These are phyloP conservation scores for Pyrrhoderma lamaoense DNA, from an alignment of 1,284 basidiomycete species.

Conservation along the genomic window DNA sequence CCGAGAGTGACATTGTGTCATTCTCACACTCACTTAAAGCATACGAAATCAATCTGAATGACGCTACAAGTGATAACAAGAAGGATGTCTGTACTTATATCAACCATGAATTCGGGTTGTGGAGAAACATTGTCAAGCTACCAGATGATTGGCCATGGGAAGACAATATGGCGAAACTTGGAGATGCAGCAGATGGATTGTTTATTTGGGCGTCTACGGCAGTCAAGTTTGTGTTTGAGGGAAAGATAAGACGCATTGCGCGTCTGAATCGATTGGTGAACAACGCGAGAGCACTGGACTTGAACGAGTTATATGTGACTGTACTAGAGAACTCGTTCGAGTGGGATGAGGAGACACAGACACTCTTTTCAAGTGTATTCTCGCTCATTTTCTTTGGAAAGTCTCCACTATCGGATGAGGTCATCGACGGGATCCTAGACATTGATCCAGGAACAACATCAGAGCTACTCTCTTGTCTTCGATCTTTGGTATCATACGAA, in stretches of 20 bases:
- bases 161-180: background rate
- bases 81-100: background rate
- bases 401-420: background rate
- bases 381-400: background rate
- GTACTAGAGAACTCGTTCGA: background rate
- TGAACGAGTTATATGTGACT: background rate
- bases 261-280: background rate
- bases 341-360: background rate
- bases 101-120: background rate
- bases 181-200: background rate
- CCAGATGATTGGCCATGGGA: background rate
- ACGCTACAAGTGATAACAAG: background rate
- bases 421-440: no score
- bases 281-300: background rate
- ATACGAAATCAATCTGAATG: background rate
- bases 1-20: background rate
- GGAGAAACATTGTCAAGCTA: background rate
- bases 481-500: background rate
- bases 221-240: background rate
- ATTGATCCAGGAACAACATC: background rate
- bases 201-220: conserved; percentile 2
- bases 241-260: background rate
- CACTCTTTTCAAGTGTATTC: background rate
- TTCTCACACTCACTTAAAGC: background rate
- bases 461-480: background rate